Evolutionary conservation across 176 grass and related monocot species (phyloP), one percentile per base, ranked within the genome.

Genomic region (Echinochloa phyllopogon): DNA sequence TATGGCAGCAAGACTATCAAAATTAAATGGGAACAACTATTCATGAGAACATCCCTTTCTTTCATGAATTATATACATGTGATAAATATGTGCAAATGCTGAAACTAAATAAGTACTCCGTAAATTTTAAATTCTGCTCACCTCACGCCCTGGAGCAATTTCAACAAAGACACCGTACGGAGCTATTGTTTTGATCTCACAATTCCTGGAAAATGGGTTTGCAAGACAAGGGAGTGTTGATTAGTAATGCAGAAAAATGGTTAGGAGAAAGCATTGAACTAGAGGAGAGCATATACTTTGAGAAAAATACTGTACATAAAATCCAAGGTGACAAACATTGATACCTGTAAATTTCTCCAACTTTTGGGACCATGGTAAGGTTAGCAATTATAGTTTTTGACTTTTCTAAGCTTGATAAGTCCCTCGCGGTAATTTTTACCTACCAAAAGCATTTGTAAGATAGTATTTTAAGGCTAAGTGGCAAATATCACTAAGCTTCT

Each of bases 71-170:
- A 43, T 51, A 37, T 21, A 66, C 23, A 44, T 70, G 61, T 72
- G 29, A 76, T 76, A 36, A 64, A 25, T 66, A 59, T 68, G 75
- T 89, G 18, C n/a, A 59, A 48, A 82, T 58, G 5, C 24, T 51
- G 51, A 41, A 74, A 62, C 10, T 76, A 67, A 67, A 55, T 39
- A 76, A 79, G n/a, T 48, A 33, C 29, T 33, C 29, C 29, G 29
- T 33, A 71, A 69, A 25, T 75, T 87, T 63, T 51, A 69, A 53
- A 29, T 86, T 66, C 13, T 40, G 17, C 79, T 50, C 81, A 94
- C 93, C 93, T 98, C 93, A 81, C 91, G 93, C 24, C 96, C 93
- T 50, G 96, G 93, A 88, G 93, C 96, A 92, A 98, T 92, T 92
- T 98, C 96, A 74, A 98, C 93, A 87, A 98, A 98, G 69, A 82